Evolutionary conservation across 495 filamentous ascomycete species (phyloP).

Genomic region (Aspergillus panamensis): DNA sequence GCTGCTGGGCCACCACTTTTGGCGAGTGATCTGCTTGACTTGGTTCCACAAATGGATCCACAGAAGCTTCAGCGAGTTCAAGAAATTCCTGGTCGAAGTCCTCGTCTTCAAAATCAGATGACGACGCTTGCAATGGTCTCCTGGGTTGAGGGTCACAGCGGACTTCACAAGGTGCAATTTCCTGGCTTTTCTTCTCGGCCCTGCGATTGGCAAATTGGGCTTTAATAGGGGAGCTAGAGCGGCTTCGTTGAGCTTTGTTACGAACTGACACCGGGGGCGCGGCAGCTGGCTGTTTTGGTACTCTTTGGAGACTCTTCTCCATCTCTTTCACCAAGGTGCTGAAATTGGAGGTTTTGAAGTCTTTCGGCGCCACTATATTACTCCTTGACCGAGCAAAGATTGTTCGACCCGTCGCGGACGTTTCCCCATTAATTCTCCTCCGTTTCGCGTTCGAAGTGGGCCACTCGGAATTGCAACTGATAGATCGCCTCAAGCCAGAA

Average conservation of each 20-base stretch:
- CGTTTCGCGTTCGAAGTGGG: slow-evolving; percentile 55
- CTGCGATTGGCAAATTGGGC: slow-evolving; percentile 20
- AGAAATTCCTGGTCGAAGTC: slow-evolving; percentile 55
- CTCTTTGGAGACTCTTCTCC: slow-evolving; percentile 55
- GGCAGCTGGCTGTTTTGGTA: slow-evolving; percentile 26
- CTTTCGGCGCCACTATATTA: slow-evolving; percentile 47
- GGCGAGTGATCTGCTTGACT: slow-evolving; percentile 7
- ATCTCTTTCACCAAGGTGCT: slow-evolving; percentile 64
- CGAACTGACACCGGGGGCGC: slow-evolving; percentile 50
- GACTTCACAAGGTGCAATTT: slow-evolving; percentile 7
- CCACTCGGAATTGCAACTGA: slow-evolving; percentile 69
- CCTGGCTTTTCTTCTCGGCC: slow-evolving; percentile 7
- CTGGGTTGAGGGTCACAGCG: slow-evolving; percentile 11
- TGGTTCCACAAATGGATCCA: slow-evolving; percentile 31
- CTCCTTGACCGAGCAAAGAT: slow-evolving; percentile 50
- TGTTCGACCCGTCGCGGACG: slow-evolving; percentile 32
- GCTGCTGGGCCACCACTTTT: neutral
- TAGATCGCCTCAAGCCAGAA: slow-evolving; percentile 58
- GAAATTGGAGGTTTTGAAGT: slow-evolving; percentile 56
- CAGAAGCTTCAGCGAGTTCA: slow-evolving; percentile 43
- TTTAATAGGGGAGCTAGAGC: slow-evolving; percentile 47
- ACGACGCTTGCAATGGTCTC: slow-evolving; percentile 32
- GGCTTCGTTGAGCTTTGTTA: slow-evolving; percentile 32
- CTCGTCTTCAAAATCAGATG: slow-evolving; percentile 60
- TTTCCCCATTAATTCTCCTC: slow-evolving; percentile 35